Percentiles rank a stretch among this genome's conserved stretches.
Conservation (phyloP, 2,329 filamentous ascomycete genomes). For the Cladobotryum mycophilum region DNA sequence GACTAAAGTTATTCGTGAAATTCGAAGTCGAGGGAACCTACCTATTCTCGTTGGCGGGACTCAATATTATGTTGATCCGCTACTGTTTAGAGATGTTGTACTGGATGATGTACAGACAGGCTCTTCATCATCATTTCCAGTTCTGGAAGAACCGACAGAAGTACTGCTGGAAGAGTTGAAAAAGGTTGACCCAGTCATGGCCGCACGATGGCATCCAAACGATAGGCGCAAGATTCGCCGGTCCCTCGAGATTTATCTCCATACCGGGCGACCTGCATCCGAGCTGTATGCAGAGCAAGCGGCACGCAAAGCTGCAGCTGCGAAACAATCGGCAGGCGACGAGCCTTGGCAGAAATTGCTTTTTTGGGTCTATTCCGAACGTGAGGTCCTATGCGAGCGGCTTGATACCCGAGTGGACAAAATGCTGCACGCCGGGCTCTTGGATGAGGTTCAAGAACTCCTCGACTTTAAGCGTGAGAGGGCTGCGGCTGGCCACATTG, state of each 20-base stretch:
- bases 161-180: slow-evolving; percentile 65
- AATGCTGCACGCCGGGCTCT: slow-evolving; percentile 61
- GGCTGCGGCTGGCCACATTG: slow-evolving; percentile 37
- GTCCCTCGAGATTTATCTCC: slow-evolving; percentile 83
- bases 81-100: slow-evolving; percentile 69
- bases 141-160: slow-evolving; percentile 66
- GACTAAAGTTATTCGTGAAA: slow-evolving; percentile 64
- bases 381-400: slow-evolving; percentile 59
- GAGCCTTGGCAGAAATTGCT: slow-evolving; percentile 55
- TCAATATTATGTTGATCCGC: slow-evolving; percentile 87
- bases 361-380: slow-evolving; percentile 81
- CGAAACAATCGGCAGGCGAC: slow-evolving; percentile 16
- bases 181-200: slow-evolving; percentile 85
- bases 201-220: slow-evolving; percentile 86
- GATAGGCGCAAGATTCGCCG: slow-evolving; percentile 84
- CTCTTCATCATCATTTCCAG: slow-evolving; percentile 49
- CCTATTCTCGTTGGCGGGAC: slow-evolving; percentile 92
- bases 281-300: slow-evolving; percentile 80
- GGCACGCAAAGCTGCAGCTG: slow-evolving; percentile 28
- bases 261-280: slow-evolving; percentile 74
- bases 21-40: slow-evolving; percentile 68
- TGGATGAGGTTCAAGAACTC: slow-evolving; percentile 43
- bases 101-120: slow-evolving; percentile 33
- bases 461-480: slow-evolving; percentile 33
- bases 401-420: slow-evolving; percentile 73